Evolutionary conservation across 2,329 filamentous ascomycete genomes (phyloP).

Genomic region (Phialophora macrospora): DNA sequence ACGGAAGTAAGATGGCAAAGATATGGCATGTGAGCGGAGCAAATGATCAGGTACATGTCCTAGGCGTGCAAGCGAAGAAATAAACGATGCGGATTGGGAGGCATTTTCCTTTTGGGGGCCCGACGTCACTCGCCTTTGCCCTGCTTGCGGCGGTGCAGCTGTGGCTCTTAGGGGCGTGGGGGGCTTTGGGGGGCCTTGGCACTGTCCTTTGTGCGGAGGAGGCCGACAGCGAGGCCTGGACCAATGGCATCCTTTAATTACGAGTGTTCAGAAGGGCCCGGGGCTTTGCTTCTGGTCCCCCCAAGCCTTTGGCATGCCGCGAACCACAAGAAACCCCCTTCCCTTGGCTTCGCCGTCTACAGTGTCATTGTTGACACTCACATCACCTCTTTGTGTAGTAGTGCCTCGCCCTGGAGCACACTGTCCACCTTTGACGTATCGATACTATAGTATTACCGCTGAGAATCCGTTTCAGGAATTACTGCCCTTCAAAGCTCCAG

Average conservation of each 20-base stretch:
- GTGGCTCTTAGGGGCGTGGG: too few relatives aligned
- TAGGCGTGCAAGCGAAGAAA: constrained; percentile 3
- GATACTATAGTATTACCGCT: not conserved
- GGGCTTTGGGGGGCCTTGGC: not conserved
- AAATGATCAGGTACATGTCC: constrained; percentile 9
- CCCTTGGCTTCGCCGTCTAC: not conserved
- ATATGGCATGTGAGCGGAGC: constrained; percentile 19
- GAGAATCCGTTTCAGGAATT: not conserved
- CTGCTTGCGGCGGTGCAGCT: not conserved
- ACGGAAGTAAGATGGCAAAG: not conserved
- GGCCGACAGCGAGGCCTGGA: not conserved
- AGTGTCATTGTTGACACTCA: not conserved
- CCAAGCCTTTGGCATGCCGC: not conserved
- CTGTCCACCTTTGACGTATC: not conserved
- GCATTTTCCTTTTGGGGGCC: not conserved
- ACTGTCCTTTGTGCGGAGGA: not conserved
- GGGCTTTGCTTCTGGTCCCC: not conserved
- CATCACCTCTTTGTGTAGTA: constrained; percentile 1
- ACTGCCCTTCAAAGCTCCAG: not conserved
- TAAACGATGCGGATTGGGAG: not conserved
- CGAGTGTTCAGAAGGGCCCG: not conserved
- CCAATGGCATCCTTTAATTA: constrained; percentile 7
- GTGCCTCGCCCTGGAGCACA: not conserved
- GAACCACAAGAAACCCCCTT: not conserved
- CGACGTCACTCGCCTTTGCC: not conserved